Conservation (phyloP, 169 alveolate genomes). For the Plasmodium billcollinsi region DNA sequence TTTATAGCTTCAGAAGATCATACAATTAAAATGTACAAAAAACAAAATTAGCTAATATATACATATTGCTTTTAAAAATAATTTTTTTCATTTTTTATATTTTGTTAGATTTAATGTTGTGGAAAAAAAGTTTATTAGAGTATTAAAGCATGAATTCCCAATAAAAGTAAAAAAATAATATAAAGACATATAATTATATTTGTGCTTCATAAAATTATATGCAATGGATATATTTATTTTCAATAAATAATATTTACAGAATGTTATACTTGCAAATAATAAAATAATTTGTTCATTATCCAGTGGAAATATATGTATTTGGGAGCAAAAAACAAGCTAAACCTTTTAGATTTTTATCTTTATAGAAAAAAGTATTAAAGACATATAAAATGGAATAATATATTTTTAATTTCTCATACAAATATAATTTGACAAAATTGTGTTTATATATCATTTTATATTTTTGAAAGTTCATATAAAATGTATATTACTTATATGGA, state of each 20-base stretch:
- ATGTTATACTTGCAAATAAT: conserved; percentile 46
- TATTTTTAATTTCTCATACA: not conserved
- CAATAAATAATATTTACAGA: conserved; percentile 35
- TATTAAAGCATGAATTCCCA: conserved; percentile 73
- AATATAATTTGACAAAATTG: not conserved
- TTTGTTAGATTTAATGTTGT: conserved; percentile 55
- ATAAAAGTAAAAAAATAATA: conserved; percentile 52
- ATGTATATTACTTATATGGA: no score
- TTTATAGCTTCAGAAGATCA: conserved; percentile 76
- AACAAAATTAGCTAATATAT: conserved; percentile 13
- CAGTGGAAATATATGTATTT: conserved; percentile 39
- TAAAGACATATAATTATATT: conserved; percentile 19
- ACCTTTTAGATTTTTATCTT: not conserved
- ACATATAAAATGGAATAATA: not conserved
- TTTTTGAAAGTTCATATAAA: no score
- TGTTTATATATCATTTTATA: no score
- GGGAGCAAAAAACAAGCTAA: conserved; percentile 36
- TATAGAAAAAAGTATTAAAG: not conserved
- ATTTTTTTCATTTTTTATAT: conserved; percentile 9
- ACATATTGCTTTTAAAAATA: conserved; percentile 7
- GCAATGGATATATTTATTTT: conserved; percentile 10
- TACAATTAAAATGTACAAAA: conserved; percentile 68
- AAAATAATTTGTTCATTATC: conserved; percentile 50
- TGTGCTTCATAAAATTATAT: not conserved
- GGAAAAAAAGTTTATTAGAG: conserved; percentile 63